These are phyloP conservation scores for Hortiboletus flavorubellus DNA, from an alignment of 768 basidiomycete species.

Conservation along the genomic window DNA sequence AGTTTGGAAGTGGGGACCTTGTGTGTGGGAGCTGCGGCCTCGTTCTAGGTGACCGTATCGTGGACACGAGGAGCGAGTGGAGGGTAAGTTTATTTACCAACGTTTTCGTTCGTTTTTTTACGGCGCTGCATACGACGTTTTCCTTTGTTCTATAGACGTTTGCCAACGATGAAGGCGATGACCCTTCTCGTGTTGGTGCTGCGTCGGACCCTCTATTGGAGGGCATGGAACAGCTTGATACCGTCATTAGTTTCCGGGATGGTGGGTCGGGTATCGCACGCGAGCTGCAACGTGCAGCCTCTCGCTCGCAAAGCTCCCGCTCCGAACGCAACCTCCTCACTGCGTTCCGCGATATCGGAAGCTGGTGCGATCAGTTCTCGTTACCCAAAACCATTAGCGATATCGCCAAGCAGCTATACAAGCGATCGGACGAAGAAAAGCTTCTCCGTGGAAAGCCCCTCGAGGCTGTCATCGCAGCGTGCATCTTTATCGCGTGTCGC, in stretches of 20 bases:
- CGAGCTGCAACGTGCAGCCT: slow-evolving; percentile 90
- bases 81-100: slow-evolving; percentile 55
- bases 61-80: slow-evolving; percentile 99
- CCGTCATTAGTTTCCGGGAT: slow-evolving; percentile 92
- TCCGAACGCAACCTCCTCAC: slow-evolving; percentile 82
- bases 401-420: slow-evolving; percentile 96
- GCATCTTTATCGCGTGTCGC: slow-evolving; percentile 96
- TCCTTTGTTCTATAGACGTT: slow-evolving; percentile 67
- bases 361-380: slow-evolving; percentile 94
- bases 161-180: slow-evolving; percentile 98
- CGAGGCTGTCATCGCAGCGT: slow-evolving; percentile 93
- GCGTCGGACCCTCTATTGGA: slow-evolving; percentile 91
- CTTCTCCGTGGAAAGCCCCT: slow-evolving; percentile 86
- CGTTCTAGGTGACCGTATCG: slow-evolving; percentile 93
- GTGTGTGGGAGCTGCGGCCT: slow-evolving; percentile 93
- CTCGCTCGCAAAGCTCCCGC: slow-evolving; percentile 72
- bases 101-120: slow-evolving; percentile 12
- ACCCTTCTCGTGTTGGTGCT: slow-evolving; percentile 99
- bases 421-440: slow-evolving; percentile 95
- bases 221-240: slow-evolving; percentile 92
- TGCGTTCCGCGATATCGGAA: slow-evolving; percentile 88
- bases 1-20: slow-evolving; percentile 96
- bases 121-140: slow-evolving; percentile 23
- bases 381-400: slow-evolving; percentile 92
- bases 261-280: slow-evolving; percentile 91